Evolutionary conservation across 2,329 filamentous ascomycete species (phyloP), one percentile per base, ranked within the genome.

Genomic region (Scytalidium lignicola): DNA sequence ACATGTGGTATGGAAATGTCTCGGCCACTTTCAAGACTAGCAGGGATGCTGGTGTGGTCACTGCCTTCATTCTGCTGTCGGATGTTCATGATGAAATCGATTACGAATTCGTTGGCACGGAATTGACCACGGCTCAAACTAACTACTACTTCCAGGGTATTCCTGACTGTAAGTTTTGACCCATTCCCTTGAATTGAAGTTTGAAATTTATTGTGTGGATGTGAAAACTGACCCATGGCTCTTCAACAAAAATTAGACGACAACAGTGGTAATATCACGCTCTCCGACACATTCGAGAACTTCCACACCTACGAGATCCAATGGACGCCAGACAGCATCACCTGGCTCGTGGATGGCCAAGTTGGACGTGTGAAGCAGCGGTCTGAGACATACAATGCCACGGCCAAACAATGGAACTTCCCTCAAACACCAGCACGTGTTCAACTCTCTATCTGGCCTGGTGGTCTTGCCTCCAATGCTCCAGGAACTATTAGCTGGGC

Each of bases 51-150:
- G 93, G 93, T 76, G 93, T 99, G 19, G 87, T 99, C n/a, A 95
- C 90, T 2, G 92, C 90, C 23, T 99, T 99, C 66, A 99, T 99
- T 67, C 75, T 97, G 64, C 82, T 96, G 69, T 91, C 88, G 29
- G 92, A 97, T 63, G 87, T 95, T 63, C 95, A 96, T 77, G 93
- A 99, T 64, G 93, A 99, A 70, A 96, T 99, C 62, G 93, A 99
- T 72, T 97, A 90, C 66, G 93, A 99, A 68, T 97, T 87, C 67
- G 80, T 99, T 48, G 93, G 93, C 57, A 79, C 79, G 41, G 88
- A 96, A 63, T 74, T 95, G 54, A 64, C 74, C 43, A 80, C 78
- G 54, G 88, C 86, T 17, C 91, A 99, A 74, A 93, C 90, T 65
- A 99, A 99, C 74, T 99, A 84, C 75, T 99, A 96, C 72, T 96